phyloP scores from a whole-genome alignment of 441 rosid genomes.

The Hura crepitans region DNA sequence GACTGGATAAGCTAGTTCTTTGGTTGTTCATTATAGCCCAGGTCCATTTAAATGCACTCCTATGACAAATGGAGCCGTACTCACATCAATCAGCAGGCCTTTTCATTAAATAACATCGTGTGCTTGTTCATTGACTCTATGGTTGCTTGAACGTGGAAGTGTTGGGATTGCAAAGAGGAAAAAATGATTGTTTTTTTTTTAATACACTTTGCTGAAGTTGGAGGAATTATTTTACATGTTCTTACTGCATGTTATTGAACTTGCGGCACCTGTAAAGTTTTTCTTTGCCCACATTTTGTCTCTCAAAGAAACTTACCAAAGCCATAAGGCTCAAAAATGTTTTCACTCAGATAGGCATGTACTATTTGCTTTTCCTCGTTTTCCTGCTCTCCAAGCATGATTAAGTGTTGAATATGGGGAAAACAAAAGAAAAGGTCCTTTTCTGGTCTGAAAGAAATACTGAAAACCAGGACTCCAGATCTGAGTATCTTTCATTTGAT shows the following conservation, averaged over 20 bases:
- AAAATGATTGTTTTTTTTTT: neutral
- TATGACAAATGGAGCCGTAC: too few relatives aligned
- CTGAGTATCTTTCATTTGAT: conserved; percentile 8
- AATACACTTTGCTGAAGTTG: neutral
- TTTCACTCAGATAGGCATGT: neutral
- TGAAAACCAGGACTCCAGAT: neutral
- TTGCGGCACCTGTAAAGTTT: neutral
- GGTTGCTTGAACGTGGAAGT: conserved; percentile 7
- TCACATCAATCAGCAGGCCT: too few relatives aligned
- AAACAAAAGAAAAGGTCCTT: neutral
- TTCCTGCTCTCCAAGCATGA: neutral
- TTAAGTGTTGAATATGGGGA: neutral
- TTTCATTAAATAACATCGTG: too few relatives aligned
- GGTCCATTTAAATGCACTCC: too few relatives aligned
- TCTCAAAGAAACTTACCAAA: neutral
- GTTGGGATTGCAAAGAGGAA: neutral
- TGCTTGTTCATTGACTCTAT: neutral
- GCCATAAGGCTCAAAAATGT: neutral
- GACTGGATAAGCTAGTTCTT: neutral
- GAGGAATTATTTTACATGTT: neutral
- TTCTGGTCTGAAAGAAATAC: neutral
- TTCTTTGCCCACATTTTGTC: neutral
- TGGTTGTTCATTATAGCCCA: neutral
- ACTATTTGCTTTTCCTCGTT: neutral
- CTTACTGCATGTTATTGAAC: conserved; percentile 4